Percentiles rank a stretch among this genome's conserved stretches.
Conservation (phyloP, 805 yeast species). For the Saturnispora diversa region DNA sequence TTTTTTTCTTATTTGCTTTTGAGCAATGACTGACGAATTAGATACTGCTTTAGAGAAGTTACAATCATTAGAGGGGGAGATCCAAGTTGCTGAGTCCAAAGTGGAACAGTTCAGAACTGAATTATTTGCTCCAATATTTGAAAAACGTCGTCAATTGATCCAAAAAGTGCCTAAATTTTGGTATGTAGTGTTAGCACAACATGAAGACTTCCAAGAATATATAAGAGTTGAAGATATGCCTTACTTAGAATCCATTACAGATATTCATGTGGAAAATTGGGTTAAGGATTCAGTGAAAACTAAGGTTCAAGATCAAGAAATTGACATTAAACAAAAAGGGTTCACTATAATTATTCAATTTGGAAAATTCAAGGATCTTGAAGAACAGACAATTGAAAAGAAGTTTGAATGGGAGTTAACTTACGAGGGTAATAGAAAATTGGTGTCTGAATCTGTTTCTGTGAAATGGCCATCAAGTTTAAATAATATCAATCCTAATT, state of each 20-base stretch:
- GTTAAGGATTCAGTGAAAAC: conserved; percentile 20
- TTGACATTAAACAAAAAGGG: conserved; percentile 22
- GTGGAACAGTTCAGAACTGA: conserved; percentile 48
- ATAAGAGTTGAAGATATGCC: conserved; percentile 69
- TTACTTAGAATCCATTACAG: conserved; percentile 57
- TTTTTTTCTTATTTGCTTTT: neutral
- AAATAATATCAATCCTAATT: conserved; percentile 45
- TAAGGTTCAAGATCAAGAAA: conserved; percentile 7
- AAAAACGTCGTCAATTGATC: conserved; percentile 46
- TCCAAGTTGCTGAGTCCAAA: conserved; percentile 45
- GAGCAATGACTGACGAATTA: conserved; percentile 7
- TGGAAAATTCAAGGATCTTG: conserved; percentile 36
- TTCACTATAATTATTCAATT: conserved; percentile 58
- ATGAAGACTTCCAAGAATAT: conserved; percentile 77
- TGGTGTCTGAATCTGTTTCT: conserved; percentile 46
- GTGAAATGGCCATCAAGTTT: conserved; percentile 67
- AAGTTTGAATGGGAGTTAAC: conserved; percentile 40
- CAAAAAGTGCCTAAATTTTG: conserved; percentile 66
- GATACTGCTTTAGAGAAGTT: conserved; percentile 5
- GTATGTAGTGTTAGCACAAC: conserved; percentile 78
- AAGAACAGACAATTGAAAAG: conserved; percentile 55
- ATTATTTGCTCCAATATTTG: conserved; percentile 50
- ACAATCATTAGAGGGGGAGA: conserved; percentile 39
- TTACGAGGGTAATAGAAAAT: conserved; percentile 45
- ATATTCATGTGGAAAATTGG: conserved; percentile 53